These are phyloP conservation scores for Monosporozyma aerobia DNA, from an alignment of 805 yeast species.

Conservation along the genomic window DNA sequence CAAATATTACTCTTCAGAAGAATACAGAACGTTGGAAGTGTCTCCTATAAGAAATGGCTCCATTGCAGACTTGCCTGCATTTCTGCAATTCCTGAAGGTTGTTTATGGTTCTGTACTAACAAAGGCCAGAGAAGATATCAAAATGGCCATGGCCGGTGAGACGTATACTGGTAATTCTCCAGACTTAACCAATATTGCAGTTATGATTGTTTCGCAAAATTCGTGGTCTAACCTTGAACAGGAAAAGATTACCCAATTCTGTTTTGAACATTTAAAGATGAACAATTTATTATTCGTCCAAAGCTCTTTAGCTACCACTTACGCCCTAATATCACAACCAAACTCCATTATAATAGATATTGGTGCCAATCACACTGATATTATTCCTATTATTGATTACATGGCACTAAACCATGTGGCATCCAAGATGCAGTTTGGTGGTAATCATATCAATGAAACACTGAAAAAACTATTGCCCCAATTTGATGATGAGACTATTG, in stretches of 20 bases:
- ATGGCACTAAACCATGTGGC: slow-evolving; percentile 50
- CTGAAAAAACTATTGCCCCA: slow-evolving; percentile 50
- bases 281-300: slow-evolving; percentile 68
- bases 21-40: slow-evolving; percentile 31
- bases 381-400: slow-evolving; percentile 72
- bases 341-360: slow-evolving; percentile 72
- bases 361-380: slow-evolving; percentile 66
- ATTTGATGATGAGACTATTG: slow-evolving; percentile 51
- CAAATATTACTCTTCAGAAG: slow-evolving; percentile 24
- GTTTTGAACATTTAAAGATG: slow-evolving; percentile 63
- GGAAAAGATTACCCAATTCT: slow-evolving; percentile 65
- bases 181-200: slow-evolving; percentile 46
- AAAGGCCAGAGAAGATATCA: slow-evolving; percentile 8
- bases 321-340: slow-evolving; percentile 59
- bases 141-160: slow-evolving; percentile 15
- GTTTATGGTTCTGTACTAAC: slow-evolving; percentile 39
- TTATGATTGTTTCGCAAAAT: slow-evolving; percentile 55
- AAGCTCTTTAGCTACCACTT: slow-evolving; percentile 56
- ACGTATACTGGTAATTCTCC: slow-evolving; percentile 10
- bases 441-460: slow-evolving; percentile 48
- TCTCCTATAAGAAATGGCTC: slow-evolving; percentile 57
- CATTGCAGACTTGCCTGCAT: slow-evolving; percentile 60
- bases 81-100: slow-evolving; percentile 47
- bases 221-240: slow-evolving; percentile 61
- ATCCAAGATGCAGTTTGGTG: slow-evolving; percentile 47